Conservation (phyloP, 1,284 basidiomycete genomes). For the Apiotrichum porosum region DNA sequence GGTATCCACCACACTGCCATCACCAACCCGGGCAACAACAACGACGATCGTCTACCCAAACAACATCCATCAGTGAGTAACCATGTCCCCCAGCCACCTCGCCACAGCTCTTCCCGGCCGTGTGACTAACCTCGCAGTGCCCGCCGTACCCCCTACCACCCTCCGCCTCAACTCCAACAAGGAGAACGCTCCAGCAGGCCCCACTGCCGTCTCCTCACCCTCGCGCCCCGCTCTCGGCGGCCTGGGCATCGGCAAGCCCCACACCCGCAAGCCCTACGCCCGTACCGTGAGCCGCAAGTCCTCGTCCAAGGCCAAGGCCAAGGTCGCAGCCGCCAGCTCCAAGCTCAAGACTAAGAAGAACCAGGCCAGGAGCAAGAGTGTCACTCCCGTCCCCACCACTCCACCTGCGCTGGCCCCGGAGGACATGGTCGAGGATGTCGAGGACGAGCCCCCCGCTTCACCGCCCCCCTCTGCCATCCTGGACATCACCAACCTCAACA, state of each 20-base stretch:
- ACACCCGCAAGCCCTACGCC: neutral
- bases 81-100: neutral
- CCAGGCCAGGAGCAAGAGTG: no score
- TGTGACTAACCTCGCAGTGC: no score
- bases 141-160: neutral
- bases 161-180: conserved; percentile 23
- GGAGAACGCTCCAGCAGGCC: conserved; percentile 15
- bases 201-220: conserved; percentile 6
- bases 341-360: no score
- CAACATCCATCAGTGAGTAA: neutral
- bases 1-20: no score
- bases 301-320: neutral
- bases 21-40: no score
- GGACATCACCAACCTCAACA: neutral
- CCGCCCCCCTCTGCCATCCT: no score
- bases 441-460: neutral
- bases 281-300: neutral
- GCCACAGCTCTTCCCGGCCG: no score
- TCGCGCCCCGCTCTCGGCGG: conserved; percentile 10
- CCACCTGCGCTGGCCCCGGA: neutral
- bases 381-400: neutral
- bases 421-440: neutral
- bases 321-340: neutral
- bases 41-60: no score
- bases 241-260: conserved; percentile 3